phyloP scores from a whole-genome alignment of 352 stramenopile genomes.

The Phytophthora meadii region DNA sequence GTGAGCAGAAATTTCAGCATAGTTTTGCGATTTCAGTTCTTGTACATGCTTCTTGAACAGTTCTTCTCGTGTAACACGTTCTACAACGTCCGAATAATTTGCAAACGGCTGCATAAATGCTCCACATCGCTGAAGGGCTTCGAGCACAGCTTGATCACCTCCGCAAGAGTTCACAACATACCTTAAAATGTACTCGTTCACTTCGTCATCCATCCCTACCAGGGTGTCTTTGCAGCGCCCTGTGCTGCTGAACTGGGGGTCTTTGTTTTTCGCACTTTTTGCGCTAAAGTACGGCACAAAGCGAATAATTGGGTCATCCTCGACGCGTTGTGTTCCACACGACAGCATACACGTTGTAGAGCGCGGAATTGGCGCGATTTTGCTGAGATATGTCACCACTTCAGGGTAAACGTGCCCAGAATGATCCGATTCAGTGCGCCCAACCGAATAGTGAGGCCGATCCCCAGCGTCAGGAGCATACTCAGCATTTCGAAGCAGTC shows the following conservation, averaged over 20 bases:
- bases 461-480: slow-evolving; percentile 20
- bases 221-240: slow-evolving; percentile 49
- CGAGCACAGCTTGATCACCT: slow-evolving; percentile 51
- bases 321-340: slow-evolving; percentile 54
- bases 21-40: slow-evolving; percentile 18
- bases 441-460: slow-evolving; percentile 51
- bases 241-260: slow-evolving; percentile 43
- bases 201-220: slow-evolving; percentile 66
- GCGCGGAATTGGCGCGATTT: slow-evolving; percentile 52
- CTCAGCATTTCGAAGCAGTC: slow-evolving; percentile 47
- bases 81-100: slow-evolving; percentile 62
- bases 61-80: slow-evolving; percentile 33
- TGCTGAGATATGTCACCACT: slow-evolving; percentile 50
- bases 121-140: slow-evolving; percentile 51
- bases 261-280: slow-evolving; percentile 35
- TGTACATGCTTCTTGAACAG: slow-evolving; percentile 29
- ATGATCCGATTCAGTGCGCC: slow-evolving; percentile 48
- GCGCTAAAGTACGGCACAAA: slow-evolving; percentile 68
- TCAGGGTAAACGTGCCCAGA: slow-evolving; percentile 43
- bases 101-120: slow-evolving; percentile 62
- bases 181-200: slow-evolving; percentile 69
- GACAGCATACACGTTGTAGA: slow-evolving; percentile 75
- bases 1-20: background rate
- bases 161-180: slow-evolving; percentile 54
- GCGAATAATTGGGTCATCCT: slow-evolving; percentile 86